Evolutionary conservation across 2,329 filamentous ascomycete species (phyloP), one percentile per base, ranked within the genome.

Genomic region (Arthrobotrys megalospora): DNA sequence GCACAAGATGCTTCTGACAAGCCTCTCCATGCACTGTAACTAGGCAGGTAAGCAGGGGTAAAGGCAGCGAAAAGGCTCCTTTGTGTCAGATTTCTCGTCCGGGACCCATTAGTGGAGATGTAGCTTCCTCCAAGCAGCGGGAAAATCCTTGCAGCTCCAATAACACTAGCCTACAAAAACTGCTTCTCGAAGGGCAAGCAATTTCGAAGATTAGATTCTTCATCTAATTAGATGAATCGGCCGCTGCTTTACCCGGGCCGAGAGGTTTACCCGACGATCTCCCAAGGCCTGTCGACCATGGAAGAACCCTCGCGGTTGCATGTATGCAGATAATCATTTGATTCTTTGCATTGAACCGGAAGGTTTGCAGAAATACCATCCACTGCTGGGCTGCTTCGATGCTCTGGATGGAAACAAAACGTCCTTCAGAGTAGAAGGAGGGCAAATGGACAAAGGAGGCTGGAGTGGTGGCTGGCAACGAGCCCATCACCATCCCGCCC

Each of bases 111-210:
- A 53, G 62, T 67, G 52, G 67, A 66, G 45, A 68, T 64, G 63
- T 58, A 72, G 67, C 75, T 78, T 73, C 75, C 75, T 78, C 63
- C 53, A 63, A 78, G 62, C 67, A 72, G 67, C 75, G 75, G 75
- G 68, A 78, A 72, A 77, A 66, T 66, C 66, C 73, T 65, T 77
- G 60, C 43, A 70, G 53, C 16, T 55, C 34, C 28, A 69, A 68
- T 52, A 65, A 77, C 69, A 73, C 69, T 66, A 73, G 69, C 69
- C 66, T 28, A 6, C 60, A 66, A 66, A 63, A 58, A 58, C 34
- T 12, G 38, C 53, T 72, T 64, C 53, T 64, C 47, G 58, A 72
- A 64, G 32, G n/a, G 53, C 52, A 21, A 19, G 45, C 36, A 64
- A 58, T 64, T 71, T 64, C 47, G 68, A 47, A 47, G 41, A 64